Percentiles rank a stretch among this genome's conserved stretches.
These are phyloP conservation scores for Myriosclerotinia duriaeana DNA, from an alignment of 2,329 filamentous ascomycete species.

Conservation along the genomic window DNA sequence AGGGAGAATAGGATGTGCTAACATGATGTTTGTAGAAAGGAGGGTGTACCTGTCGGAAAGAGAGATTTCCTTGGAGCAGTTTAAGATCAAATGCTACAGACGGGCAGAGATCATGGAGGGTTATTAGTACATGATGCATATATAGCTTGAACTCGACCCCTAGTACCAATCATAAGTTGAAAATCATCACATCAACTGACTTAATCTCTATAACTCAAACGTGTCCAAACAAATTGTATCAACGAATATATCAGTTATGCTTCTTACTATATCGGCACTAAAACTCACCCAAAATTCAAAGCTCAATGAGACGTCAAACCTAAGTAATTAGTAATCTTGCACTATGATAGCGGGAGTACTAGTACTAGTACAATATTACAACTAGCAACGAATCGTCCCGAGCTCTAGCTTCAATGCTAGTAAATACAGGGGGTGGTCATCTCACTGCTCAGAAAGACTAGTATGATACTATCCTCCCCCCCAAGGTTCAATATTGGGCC, in stretches of 20 bases:
- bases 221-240: too few species aligned
- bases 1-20: not conserved
- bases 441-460: too few species aligned
- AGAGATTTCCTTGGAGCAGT: constrained; percentile 48
- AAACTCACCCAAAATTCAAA: too few species aligned
- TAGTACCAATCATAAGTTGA: not conserved
- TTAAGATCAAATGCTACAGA: not conserved
- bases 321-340: not conserved
- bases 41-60: constrained; percentile 62
- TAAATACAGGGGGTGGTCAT: too few species aligned
- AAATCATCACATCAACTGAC: too few species aligned
- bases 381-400: too few species aligned
- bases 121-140: not conserved
- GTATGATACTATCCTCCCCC: too few species aligned
- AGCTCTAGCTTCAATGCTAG: too few species aligned
- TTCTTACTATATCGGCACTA: too few species aligned
- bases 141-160: not conserved
- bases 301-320: not conserved
- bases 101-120: not conserved
- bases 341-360: not conserved
- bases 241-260: too few species aligned
- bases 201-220: too few species aligned
- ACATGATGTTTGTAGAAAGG: not conserved
- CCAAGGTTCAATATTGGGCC: too few species aligned
- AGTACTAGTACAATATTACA: not conserved